Conservation (phyloP, 768 basidiomycete species). For the Suillus brevipes region DNA sequence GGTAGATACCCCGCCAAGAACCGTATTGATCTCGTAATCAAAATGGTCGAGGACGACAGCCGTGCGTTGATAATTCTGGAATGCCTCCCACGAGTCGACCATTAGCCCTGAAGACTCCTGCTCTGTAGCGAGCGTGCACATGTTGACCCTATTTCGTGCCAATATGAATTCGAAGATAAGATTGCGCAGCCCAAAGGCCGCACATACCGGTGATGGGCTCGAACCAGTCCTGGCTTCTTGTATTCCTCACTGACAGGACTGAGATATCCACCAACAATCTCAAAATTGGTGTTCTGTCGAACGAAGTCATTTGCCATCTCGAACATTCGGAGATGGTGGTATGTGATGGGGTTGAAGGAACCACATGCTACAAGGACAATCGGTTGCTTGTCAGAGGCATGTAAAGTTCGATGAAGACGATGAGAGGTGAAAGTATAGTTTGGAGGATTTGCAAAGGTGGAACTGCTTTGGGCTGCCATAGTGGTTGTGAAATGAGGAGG, state of each 20-base stretch:
- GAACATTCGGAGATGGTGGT: slow-evolving; percentile 97
- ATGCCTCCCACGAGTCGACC: slow-evolving; percentile 98
- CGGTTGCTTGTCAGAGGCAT: slow-evolving; percentile 71
- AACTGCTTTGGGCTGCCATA: slow-evolving; percentile 27
- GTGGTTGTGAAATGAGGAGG: slow-evolving; percentile 15
- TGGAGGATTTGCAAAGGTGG: slow-evolving; percentile 59
- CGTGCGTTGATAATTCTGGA: slow-evolving; percentile 92
- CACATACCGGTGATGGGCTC: slow-evolving; percentile 83
- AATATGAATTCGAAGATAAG: not conserved
- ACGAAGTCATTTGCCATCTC: slow-evolving; percentile 99
- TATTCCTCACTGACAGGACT: slow-evolving; percentile 96
- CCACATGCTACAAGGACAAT: slow-evolving; percentile 95
- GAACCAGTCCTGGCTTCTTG: slow-evolving; percentile 93
- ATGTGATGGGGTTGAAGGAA: slow-evolving; percentile 97
- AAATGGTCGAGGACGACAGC: slow-evolving; percentile 98
- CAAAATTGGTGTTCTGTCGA: slow-evolving; percentile 87
- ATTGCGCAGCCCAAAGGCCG: not conserved
- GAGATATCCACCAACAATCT: slow-evolving; percentile 94
- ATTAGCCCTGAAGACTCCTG: slow-evolving; percentile 93
- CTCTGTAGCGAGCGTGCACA: slow-evolving; percentile 88
- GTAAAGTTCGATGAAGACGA: slow-evolving; percentile 58
- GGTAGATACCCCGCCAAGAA: slow-evolving; percentile 74
- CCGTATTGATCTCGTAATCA: slow-evolving; percentile 88
- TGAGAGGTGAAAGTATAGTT: slow-evolving; percentile 69
- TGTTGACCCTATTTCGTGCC: slow-evolving; percentile 59